Evolutionary conservation across 306 rosid species (phyloP).

Genomic region (Bauhinia variegata): DNA sequence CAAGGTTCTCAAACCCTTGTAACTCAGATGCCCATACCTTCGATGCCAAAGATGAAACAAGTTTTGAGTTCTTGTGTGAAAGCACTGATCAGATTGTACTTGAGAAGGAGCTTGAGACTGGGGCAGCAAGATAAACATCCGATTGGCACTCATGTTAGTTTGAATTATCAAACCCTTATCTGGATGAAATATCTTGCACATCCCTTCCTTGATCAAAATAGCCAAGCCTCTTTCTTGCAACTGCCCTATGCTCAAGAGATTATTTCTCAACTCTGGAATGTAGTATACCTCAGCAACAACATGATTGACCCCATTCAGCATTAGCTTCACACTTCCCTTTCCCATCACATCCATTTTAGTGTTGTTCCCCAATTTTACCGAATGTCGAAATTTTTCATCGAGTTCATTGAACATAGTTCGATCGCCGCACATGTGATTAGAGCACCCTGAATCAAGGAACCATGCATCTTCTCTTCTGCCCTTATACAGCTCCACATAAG

Average conservation of each 20-base stretch:
- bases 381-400: background rate
- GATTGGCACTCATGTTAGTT: no score
- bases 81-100: no score
- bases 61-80: no score
- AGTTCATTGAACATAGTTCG: background rate
- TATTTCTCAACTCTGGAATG: background rate
- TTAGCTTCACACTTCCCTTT: background rate
- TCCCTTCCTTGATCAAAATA: background rate
- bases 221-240: background rate
- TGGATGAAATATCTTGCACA: background rate
- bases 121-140: no score
- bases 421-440: constrained; percentile 2
- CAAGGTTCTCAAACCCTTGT: background rate
- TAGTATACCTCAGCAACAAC: background rate
- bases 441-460: background rate
- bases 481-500: background rate
- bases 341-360: background rate
- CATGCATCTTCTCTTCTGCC: background rate
- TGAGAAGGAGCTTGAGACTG: no score
- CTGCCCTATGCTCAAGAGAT: background rate
- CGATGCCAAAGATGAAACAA: no score
- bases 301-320: background rate
- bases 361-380: background rate
- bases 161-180: background rate
- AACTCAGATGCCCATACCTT: background rate